Percentiles rank a stretch among this genome's conserved stretches.
phyloP scores from a whole-genome alignment of 257 asterid species.

The Solanum bulbocastanum region DNA sequence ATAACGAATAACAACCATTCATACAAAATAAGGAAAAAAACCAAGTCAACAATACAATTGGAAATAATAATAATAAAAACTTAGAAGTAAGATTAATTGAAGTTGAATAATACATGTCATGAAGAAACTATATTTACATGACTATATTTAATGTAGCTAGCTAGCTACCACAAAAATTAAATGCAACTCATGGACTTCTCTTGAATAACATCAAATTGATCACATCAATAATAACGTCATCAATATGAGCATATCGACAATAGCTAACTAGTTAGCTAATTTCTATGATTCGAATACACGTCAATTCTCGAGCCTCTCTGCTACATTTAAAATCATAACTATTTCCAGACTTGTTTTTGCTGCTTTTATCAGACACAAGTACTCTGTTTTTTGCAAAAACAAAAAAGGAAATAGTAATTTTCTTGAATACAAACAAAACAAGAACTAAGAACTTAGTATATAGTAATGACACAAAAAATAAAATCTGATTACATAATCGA shows the following conservation, averaged over 20 bases:
- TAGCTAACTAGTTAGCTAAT: not conserved
- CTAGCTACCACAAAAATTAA: slow-evolving; percentile 15
- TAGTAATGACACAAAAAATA: slow-evolving; percentile 7
- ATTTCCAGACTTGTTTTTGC: slow-evolving; percentile 68
- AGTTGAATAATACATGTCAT: not conserved
- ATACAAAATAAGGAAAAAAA: not conserved
- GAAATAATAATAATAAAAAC: not conserved
- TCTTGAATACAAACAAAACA: not conserved
- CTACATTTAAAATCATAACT: slow-evolving; percentile 1
- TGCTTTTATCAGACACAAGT: slow-evolving; percentile 3
- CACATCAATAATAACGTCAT: not conserved
- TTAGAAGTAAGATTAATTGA: not conserved
- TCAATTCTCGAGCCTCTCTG: not conserved
- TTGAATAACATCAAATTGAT: slow-evolving; percentile 19
- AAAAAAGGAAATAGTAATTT: slow-evolving; percentile 48
- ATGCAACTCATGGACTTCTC: slow-evolving; percentile 68
- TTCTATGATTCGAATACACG: not conserved
- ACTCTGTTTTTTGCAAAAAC: slow-evolving; percentile 19
- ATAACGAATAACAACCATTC: not conserved
- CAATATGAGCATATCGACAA: not conserved
- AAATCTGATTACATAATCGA: not conserved
- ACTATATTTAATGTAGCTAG: not conserved
- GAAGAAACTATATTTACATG: not conserved
- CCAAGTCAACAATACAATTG: not conserved
- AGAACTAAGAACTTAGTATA: not conserved